These are phyloP conservation scores for Plantago ovata DNA, from an alignment of 257 asterid genomes.

Conservation along the genomic window DNA sequence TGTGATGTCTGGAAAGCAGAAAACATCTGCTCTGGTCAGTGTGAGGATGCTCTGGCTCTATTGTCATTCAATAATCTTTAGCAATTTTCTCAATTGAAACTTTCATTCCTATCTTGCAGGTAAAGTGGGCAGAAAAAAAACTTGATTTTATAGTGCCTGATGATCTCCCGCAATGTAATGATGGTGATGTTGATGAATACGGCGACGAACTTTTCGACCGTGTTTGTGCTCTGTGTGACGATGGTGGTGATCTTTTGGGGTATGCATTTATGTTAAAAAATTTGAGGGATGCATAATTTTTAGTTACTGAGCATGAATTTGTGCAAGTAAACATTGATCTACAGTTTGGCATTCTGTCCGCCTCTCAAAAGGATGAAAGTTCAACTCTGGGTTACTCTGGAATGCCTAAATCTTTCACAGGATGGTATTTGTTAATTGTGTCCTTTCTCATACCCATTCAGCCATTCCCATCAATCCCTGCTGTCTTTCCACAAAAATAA, in stretches of 20 bases:
- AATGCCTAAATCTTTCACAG: no score
- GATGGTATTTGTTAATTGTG: no score
- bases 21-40: slow-evolving; percentile 37
- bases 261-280: slow-evolving; percentile 28
- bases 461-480: no score
- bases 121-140: slow-evolving; percentile 26
- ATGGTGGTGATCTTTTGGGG: slow-evolving; percentile 68
- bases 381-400: no score
- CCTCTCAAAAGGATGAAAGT: no score
- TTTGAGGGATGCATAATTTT: slow-evolving; percentile 16
- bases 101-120: slow-evolving; percentile 31
- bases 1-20: slow-evolving; percentile 35
- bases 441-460: no score
- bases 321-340: slow-evolving; percentile 7
- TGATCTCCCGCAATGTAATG: slow-evolving; percentile 17
- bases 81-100: slow-evolving; percentile 5
- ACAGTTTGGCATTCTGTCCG: not conserved
- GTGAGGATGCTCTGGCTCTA: not conserved
- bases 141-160: slow-evolving; percentile 30
- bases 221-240: slow-evolving; percentile 65
- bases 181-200: slow-evolving; percentile 28
- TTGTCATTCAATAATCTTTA: not conserved
- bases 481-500: no score
- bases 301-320: slow-evolving; percentile 6
- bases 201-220: slow-evolving; percentile 37